Evolutionary conservation across 768 basidiomycete genomes (phyloP).

Genomic region (Favolaschia claudopus): DNA sequence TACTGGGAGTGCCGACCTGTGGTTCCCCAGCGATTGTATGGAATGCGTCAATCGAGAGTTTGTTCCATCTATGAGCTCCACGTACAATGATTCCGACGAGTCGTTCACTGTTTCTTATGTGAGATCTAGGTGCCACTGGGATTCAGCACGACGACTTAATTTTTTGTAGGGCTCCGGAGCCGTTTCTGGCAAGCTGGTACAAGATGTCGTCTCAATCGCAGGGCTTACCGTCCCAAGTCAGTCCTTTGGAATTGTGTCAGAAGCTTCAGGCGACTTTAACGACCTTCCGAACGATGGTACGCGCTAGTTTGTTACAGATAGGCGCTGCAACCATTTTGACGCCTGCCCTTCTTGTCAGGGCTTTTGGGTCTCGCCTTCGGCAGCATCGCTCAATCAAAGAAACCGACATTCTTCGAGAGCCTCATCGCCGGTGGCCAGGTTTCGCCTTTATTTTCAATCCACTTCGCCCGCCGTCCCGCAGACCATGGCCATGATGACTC

Average conservation of each 20-base stretch:
- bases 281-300: constrained; percentile 61
- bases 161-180: constrained; percentile 57
- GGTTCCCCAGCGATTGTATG: constrained; percentile 52
- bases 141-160: neutral
- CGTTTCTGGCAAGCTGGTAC: constrained; percentile 56
- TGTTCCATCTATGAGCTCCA: constrained; percentile 45
- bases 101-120: constrained; percentile 57
- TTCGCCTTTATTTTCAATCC: constrained; percentile 61
- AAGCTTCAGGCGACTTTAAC: constrained; percentile 58
- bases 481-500: constrained; percentile 49
- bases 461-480: constrained; percentile 61
- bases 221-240: constrained; percentile 54
- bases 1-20: constrained; percentile 75
- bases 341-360: too few relatives aligned
- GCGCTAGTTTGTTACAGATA: too few relatives aligned
- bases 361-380: constrained; percentile 70
- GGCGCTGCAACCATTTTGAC: too few relatives aligned
- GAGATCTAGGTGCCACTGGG: neutral
- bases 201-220: constrained; percentile 60
- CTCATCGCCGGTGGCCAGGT: constrained; percentile 53
- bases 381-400: constrained; percentile 52
- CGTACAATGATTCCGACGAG: constrained; percentile 42
- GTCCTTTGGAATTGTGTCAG: constrained; percentile 61
- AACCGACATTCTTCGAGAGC: constrained; percentile 72
- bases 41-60: constrained; percentile 50